These are phyloP conservation scores for Solanum megistacrolobum DNA, from an alignment of 257 asterid species.

Conservation along the genomic window DNA sequence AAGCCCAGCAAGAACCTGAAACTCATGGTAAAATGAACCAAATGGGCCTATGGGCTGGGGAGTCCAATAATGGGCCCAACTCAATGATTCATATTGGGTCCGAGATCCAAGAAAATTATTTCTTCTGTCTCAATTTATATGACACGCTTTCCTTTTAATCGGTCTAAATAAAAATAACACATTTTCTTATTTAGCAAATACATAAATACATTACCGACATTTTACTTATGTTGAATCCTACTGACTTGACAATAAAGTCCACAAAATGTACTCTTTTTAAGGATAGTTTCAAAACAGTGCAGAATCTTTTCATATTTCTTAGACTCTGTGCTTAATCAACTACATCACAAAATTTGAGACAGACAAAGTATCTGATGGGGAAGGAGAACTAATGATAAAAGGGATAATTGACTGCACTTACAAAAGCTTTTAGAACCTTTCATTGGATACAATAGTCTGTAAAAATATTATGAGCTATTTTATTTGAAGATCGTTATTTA, in stretches of 20 bases:
- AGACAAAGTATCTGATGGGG: no score
- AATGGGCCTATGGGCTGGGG: neutral
- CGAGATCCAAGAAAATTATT: no score
- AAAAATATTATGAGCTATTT: neutral
- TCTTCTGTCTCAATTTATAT: neutral
- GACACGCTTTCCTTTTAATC: neutral
- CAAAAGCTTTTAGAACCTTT: no score
- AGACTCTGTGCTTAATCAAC: neutral
- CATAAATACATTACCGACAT: no score
- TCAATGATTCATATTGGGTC: neutral
- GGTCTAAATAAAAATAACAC: neutral
- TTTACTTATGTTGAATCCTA: neutral
- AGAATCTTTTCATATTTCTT: neutral
- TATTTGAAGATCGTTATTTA: neutral
- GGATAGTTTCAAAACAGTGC: neutral
- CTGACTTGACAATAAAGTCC: no score
- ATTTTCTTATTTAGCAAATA: no score
- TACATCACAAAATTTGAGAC: no score
- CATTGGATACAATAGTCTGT: neutral
- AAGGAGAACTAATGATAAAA: no score
- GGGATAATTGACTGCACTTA: no score
- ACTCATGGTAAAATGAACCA: neutral
- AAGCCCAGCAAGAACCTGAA: neutral
- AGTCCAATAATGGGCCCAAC: neutral
- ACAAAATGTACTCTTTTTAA: neutral